Evolutionary conservation across 1,139 yeast genomes (phyloP).

Genomic region (Hansenula anomala): DNA sequence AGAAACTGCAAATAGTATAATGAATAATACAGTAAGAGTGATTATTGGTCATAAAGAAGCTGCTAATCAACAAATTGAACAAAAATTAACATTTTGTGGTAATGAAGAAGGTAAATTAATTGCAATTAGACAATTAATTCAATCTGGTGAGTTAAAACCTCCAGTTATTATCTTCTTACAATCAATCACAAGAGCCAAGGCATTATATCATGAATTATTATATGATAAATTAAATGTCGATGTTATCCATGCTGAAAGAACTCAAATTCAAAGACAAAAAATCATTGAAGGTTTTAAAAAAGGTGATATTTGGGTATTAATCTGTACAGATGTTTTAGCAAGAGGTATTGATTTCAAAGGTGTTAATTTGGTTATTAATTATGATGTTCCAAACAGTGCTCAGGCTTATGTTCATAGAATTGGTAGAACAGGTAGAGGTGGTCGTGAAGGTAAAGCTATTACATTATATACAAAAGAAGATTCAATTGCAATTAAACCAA

Average conservation of each 20-base stretch:
- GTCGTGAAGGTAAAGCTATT: slow-evolving; percentile 78
- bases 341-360: slow-evolving; percentile 98
- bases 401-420: slow-evolving; percentile 97
- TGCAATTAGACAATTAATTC: slow-evolving; percentile 86
- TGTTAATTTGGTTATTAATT: slow-evolving; percentile 88
- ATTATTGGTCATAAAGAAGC: slow-evolving; percentile 95
- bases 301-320: slow-evolving; percentile 94
- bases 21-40: slow-evolving; percentile 80
- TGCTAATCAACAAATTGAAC: slow-evolving; percentile 81
- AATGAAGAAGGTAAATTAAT: slow-evolving; percentile 91
- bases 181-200: slow-evolving; percentile 90
- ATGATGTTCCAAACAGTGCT: slow-evolving; percentile 92
- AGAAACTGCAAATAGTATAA: slow-evolving; percentile 77
- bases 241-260: slow-evolving; percentile 93
- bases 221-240: slow-evolving; percentile 92
- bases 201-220: slow-evolving; percentile 83
- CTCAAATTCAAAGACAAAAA: slow-evolving; percentile 82
- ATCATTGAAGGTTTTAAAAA: slow-evolving; percentile 78
- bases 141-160: slow-evolving; percentile 82
- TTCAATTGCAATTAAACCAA: slow-evolving; percentile 66
- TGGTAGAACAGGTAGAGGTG: slow-evolving; percentile 98
- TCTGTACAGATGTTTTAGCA: slow-evolving; percentile 92
- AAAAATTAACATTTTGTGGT: slow-evolving; percentile 81
- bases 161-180: slow-evolving; percentile 92
- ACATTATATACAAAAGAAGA: slow-evolving; percentile 95